Evolutionary conservation across 148 eudicot genomes (phyloP), one percentile per base, ranked within the genome.

Genomic region (Chenopodium berlandieri): DNA sequence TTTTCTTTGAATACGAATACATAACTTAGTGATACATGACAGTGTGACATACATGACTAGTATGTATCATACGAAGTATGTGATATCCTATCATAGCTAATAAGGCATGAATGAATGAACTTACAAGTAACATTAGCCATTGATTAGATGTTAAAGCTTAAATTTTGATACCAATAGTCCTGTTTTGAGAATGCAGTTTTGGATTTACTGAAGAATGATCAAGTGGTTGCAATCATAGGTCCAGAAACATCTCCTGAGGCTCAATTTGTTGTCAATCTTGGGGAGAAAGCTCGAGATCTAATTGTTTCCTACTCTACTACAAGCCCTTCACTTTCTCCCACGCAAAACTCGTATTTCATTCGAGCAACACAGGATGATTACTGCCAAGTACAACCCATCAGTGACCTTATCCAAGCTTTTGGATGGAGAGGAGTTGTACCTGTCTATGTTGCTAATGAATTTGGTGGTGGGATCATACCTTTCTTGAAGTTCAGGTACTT

Each of bases 401-500:
- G 65, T 6, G 88, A 87, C 9, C 73, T 94, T 56, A 75, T 92
- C 19, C 87, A 91, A 66, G 85, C 88, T 52, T 92, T 86, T 34
- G 80, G 86, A 73, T 94, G 98, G 98, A 87, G 85, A 62, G 85
- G 89, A 54, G 90, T 89, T 16, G 92, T 87, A 0, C 79, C 91
- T 22, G 34, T 94, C 44, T 90, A 86, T 70, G 90, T 90, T 47
- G 88, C 86, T 82, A 34, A 23, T 23, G 23, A 23, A 23, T 23
- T 23, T 23, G 23, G 23, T 23, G 23, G 23, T 23, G 23, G 23
- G 23, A 23, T 23, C 23, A 23, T 23, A 23, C 23, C 40, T 37
- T 37, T 37, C 40, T 37, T 37, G 7, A 7, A 56, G 62, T 3
- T 19, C 17, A 17, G 17, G 6, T 56, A 56, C 4, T 17, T 12